These are phyloP conservation scores for Phytomonas serpens DNA, from an alignment of 208 protist species.

Conservation along the genomic window DNA sequence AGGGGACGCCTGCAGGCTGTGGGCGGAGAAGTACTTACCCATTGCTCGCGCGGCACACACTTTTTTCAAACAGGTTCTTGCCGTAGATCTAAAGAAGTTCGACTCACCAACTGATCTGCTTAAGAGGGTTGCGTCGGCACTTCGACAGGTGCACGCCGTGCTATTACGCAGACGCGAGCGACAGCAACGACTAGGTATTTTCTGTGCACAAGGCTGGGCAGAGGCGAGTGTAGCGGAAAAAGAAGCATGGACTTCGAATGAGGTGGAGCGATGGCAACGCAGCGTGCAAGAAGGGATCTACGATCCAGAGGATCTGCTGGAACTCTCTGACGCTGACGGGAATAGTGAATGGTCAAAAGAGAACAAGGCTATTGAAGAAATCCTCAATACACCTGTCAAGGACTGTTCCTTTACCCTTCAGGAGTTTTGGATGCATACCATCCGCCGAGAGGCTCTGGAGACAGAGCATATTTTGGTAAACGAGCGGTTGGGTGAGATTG, in stretches of 20 bases:
- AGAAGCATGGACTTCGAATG: slow-evolving; percentile 32
- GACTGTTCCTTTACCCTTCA: slow-evolving; percentile 46
- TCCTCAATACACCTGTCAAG: slow-evolving; percentile 27
- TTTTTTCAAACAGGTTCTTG: slow-evolving; percentile 59
- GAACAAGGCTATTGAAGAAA: slow-evolving; percentile 34
- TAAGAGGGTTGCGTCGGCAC: slow-evolving; percentile 28
- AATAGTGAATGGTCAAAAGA: slow-evolving; percentile 56
- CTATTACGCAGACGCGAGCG: slow-evolving; percentile 30
- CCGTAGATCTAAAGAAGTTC: slow-evolving; percentile 18
- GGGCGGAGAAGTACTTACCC: slow-evolving; percentile 69
- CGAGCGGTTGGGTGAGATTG: slow-evolving; percentile 33
- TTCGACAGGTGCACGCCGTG: slow-evolving; percentile 38
- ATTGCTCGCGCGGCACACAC: slow-evolving; percentile 29
- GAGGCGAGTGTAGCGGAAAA: slow-evolving; percentile 22
- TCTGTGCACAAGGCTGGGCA: slow-evolving; percentile 11
- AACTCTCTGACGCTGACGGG: slow-evolving; percentile 17
- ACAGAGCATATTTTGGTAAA: slow-evolving; percentile 66
- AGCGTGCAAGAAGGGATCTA: slow-evolving; percentile 49
- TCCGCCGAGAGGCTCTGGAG: slow-evolving; percentile 70
- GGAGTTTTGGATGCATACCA: slow-evolving; percentile 71
- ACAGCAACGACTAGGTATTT: slow-evolving; percentile 6
- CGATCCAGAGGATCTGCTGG: slow-evolving; percentile 70
- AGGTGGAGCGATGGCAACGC: slow-evolving; percentile 41
- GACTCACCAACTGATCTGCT: slow-evolving; percentile 31
- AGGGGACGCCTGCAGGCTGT: slow-evolving; percentile 50